These are phyloP conservation scores for Pythium vanterpoolii DNA, from an alignment of 352 stramenopile species.

Conservation along the genomic window DNA sequence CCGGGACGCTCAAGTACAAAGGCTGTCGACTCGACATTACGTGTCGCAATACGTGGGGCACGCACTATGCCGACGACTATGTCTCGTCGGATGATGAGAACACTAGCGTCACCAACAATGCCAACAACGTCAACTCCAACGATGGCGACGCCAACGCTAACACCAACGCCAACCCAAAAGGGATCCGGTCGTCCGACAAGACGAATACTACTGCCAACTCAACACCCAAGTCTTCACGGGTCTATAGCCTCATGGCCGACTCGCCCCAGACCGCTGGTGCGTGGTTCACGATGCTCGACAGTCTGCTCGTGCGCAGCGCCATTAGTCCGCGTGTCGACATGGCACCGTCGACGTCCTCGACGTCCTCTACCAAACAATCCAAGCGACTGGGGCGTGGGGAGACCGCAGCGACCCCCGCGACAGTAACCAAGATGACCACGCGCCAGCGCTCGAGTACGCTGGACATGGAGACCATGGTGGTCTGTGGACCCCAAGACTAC, in stretches of 20 bases:
- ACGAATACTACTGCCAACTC: conserved; percentile 27
- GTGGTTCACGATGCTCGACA: conserved; percentile 77
- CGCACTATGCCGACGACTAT: conserved; percentile 77
- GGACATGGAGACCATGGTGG: conserved; percentile 45
- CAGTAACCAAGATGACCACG: conserved; percentile 24
- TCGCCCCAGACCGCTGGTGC: conserved; percentile 66
- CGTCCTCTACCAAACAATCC: neutral
- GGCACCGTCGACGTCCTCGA: neutral
- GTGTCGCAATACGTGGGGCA: conserved; percentile 74
- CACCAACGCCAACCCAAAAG: conserved; percentile 22
- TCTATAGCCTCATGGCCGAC: conserved; percentile 79
- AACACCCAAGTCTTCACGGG: conserved; percentile 58
- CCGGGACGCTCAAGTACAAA: conserved; percentile 75
- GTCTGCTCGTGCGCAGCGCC: conserved; percentile 60
- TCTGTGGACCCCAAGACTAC: conserved; percentile 36
- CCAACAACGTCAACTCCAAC: conserved; percentile 59
- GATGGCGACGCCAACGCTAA: conserved; percentile 52
- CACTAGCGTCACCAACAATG: conserved; percentile 29
- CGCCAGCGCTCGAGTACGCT: conserved; percentile 41
- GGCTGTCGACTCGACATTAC: conserved; percentile 83
- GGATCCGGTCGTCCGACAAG: conserved; percentile 26
- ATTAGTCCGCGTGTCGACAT: conserved; percentile 71
- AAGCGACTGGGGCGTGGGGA: conserved; percentile 12
- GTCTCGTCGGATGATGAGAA: conserved; percentile 76
- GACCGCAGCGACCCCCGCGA: conserved; percentile 14